These are phyloP conservation scores for Aspergillus bertholletiae DNA, from an alignment of 495 filamentous ascomycete species.

Conservation along the genomic window DNA sequence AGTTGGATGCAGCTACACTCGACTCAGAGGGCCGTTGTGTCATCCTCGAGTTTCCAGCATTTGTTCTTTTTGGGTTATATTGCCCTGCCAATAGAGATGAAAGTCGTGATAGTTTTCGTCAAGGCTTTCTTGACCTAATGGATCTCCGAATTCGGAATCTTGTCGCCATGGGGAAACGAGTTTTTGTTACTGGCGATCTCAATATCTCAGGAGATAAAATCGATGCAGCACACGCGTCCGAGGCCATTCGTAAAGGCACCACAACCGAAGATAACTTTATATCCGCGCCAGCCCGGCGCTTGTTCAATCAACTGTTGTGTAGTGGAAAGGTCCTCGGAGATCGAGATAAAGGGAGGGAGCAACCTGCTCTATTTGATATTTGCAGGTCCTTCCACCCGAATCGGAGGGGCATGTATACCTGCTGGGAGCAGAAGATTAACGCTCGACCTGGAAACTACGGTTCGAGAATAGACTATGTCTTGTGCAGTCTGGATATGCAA, in stretches of 20 bases:
- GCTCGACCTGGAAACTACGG: conserved; percentile 88
- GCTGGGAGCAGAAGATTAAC: conserved; percentile 86
- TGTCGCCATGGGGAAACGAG: conserved; percentile 70
- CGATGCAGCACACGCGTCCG: conserved; percentile 67
- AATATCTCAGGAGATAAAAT: conserved; percentile 77
- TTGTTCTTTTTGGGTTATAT: conserved; percentile 88
- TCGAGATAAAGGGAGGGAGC: conserved; percentile 68
- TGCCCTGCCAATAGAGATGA: conserved; percentile 85
- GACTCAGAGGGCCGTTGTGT: conserved; percentile 93
- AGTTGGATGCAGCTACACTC: conserved; percentile 64
- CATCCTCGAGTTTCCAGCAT: conserved; percentile 92
- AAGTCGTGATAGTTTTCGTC: conserved; percentile 76
- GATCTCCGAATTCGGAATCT: conserved; percentile 84
- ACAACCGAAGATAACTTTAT: conserved; percentile 66
- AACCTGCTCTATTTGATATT: conserved; percentile 79
- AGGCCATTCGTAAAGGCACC: conserved; percentile 66
- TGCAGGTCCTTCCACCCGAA: conserved; percentile 77
- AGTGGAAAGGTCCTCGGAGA: conserved; percentile 67
- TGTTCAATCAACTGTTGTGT: conserved; percentile 81
- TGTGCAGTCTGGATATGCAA: conserved; percentile 77
- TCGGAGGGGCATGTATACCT: conserved; percentile 90
- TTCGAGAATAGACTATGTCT: conserved; percentile 87
- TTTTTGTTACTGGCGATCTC: conserved; percentile 83
- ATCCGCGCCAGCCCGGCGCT: conserved; percentile 66
- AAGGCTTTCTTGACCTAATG: conserved; percentile 73